Conservation (phyloP, 352 stramenopile species). For the Globisporangium camurandrum region DNA sequence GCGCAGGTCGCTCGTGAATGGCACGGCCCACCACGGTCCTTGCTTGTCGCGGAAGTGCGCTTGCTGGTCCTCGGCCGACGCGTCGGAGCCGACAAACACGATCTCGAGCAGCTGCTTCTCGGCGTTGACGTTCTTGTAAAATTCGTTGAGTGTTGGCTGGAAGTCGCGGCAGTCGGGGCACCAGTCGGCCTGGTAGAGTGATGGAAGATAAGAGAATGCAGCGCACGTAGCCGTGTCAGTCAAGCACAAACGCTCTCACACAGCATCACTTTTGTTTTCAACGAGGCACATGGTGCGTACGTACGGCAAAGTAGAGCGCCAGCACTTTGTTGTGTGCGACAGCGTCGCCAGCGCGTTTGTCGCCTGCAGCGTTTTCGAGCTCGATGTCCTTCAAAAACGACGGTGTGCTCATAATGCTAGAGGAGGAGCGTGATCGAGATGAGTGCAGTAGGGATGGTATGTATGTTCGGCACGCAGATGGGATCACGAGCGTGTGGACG, state of each 20-base stretch:
- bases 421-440: background rate
- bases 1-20: conserved; percentile 47
- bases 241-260: no score
- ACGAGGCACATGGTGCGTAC: no score
- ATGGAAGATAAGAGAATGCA: conserved; percentile 1
- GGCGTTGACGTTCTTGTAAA: conserved; percentile 48
- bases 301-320: conserved; percentile 74
- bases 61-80: conserved; percentile 41
- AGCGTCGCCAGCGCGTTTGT: conserved; percentile 36
- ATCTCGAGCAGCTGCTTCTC: conserved; percentile 44
- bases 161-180: conserved; percentile 77
- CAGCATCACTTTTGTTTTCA: no score
- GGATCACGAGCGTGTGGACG: background rate
- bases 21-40: conserved; percentile 62
- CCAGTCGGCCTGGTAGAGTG: conserved; percentile 58
- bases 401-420: background rate
- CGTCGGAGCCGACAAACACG: conserved; percentile 75
- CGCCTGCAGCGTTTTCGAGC: conserved; percentile 49
- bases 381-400: conserved; percentile 40
- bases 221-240: background rate
- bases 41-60: conserved; percentile 67
- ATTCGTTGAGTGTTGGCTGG: conserved; percentile 66
- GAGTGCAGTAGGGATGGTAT: background rate
- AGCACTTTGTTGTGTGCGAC: conserved; percentile 41
- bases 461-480: background rate